Evolutionary conservation across 2,329 filamentous ascomycete genomes (phyloP).

Genomic region (Cladobotryum protrusum): DNA sequence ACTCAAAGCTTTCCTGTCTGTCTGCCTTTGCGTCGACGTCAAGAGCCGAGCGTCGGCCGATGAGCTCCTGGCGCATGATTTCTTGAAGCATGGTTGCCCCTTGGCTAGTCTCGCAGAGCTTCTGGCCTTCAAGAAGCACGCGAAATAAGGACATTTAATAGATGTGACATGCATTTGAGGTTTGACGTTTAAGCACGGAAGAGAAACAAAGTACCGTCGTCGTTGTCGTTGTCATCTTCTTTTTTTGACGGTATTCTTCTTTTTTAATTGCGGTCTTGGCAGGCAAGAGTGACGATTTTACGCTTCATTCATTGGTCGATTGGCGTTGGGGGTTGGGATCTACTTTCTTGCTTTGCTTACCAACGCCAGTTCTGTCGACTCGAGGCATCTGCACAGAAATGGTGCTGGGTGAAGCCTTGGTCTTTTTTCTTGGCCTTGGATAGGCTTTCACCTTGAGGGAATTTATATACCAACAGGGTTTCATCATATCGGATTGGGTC

Average conservation of each 20-base stretch:
- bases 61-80: slow-evolving; percentile 87
- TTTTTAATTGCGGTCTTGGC: slow-evolving; percentile 1
- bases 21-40: slow-evolving; percentile 94
- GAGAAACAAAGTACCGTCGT: slow-evolving; percentile 12
- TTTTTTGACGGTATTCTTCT: slow-evolving; percentile 10
- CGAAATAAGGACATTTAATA: slow-evolving; percentile 42
- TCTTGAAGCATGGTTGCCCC: slow-evolving; percentile 86
- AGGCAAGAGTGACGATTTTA: slow-evolving; percentile 6
- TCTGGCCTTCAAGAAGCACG: slow-evolving; percentile 76
- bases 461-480: slow-evolving; percentile 13
- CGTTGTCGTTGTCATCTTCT: neutral
- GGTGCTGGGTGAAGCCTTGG: slow-evolving; percentile 4
- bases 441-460: slow-evolving; percentile 16
- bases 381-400: neutral
- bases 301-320: slow-evolving; percentile 9
- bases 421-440: slow-evolving; percentile 8
- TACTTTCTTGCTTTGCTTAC: slow-evolving; percentile 8
- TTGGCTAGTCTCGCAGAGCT: slow-evolving; percentile 78
- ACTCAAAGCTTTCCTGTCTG: slow-evolving; percentile 92
- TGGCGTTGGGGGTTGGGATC: slow-evolving; percentile 11
- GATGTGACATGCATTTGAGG: neutral
- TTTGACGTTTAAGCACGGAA: slow-evolving; percentile 10
- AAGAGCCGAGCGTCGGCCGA: slow-evolving; percentile 87
- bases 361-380: neutral
- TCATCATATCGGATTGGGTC: slow-evolving; percentile 2